Percentiles rank a stretch among this genome's conserved stretches.
These are phyloP conservation scores for Leptomonas pyrrhocoris DNA, from an alignment of 208 protist species.

Conservation along the genomic window DNA sequence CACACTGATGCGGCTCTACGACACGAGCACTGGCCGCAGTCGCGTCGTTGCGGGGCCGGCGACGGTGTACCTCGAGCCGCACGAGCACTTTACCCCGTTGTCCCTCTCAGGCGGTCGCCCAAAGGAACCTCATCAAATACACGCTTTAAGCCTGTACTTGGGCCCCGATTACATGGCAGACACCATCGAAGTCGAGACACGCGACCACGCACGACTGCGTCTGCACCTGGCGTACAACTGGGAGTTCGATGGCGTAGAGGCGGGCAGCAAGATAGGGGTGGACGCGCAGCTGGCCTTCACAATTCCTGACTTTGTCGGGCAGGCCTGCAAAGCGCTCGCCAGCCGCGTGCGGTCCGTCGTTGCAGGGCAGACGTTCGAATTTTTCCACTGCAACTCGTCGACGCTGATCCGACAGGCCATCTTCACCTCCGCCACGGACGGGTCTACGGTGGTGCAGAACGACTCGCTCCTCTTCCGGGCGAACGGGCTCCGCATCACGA, in stretches of 20 bases:
- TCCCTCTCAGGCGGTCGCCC: conserved; percentile 86
- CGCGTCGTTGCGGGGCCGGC: conserved; percentile 82
- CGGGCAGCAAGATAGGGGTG: conserved; percentile 4
- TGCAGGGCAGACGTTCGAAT: conserved; percentile 92
- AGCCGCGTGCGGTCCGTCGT: conserved; percentile 93
- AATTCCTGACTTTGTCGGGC: conserved; percentile 96
- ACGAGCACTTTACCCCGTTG: conserved; percentile 85
- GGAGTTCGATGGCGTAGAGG: conserved; percentile 78
- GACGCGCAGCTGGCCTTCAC: conserved; percentile 74
- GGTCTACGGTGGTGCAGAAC: conserved; percentile 34
- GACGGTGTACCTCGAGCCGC: conserved; percentile 61
- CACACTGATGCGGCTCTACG: conserved; percentile 93
- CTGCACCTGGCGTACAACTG: conserved; percentile 97
- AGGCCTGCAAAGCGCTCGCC: conserved; percentile 95
- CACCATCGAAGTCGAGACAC: conserved; percentile 93
- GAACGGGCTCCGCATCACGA: conserved; percentile 92
- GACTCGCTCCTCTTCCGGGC: conserved; percentile 79
- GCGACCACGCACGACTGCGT: conserved; percentile 93
- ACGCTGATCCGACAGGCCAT: conserved; percentile 92
- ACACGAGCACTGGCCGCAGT: conserved; percentile 86
- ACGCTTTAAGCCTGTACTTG: conserved; percentile 90
- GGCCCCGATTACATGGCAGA: conserved; percentile 97
- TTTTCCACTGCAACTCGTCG: conserved; percentile 96
- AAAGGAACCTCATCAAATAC: conserved; percentile 88
- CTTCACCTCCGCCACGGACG: conserved; percentile 66